These are phyloP conservation scores for Spinacia oleracea DNA, from an alignment of 179 eudicot genomes.

Conservation along the genomic window DNA sequence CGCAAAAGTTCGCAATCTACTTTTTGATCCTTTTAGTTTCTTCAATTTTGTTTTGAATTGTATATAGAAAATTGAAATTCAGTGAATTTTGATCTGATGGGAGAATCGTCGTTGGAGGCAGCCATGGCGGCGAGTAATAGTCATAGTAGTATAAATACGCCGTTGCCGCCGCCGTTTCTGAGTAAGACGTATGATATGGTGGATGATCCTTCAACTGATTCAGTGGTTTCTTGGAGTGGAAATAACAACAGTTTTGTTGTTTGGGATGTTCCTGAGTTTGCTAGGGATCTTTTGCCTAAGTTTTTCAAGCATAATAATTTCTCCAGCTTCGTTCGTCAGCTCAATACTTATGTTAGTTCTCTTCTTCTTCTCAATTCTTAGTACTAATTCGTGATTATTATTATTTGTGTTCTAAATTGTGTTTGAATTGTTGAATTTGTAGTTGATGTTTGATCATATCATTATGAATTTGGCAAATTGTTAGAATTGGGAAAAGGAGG, in stretches of 20 bases:
- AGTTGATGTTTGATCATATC: background rate
- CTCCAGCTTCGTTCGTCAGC: conserved; percentile 39
- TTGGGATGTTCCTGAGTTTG: conserved; percentile 30
- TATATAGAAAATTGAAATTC: background rate
- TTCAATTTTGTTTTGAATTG: background rate
- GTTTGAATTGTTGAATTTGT: background rate
- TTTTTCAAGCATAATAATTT: conserved; percentile 38
- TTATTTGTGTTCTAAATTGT: background rate
- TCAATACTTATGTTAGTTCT: conserved; percentile 28
- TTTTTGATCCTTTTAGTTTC: background rate
- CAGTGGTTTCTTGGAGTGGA: conserved; percentile 29
- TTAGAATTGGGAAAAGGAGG: background rate
- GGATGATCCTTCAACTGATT: conserved; percentile 29
- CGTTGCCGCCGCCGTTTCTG: conserved; percentile 26
- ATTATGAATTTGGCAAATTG: background rate
- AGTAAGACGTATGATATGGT: conserved; percentile 39
- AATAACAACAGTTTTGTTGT: conserved; percentile 28
- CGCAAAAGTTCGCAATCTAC: background rate
- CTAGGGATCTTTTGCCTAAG: conserved; percentile 29
- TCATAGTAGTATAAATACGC: background rate
- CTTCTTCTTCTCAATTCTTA: background rate
- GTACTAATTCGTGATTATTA: background rate
- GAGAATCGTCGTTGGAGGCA: conserved; percentile 1
- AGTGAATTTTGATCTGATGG: background rate
- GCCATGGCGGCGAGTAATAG: background rate